Conservation (phyloP, 2,329 filamentous ascomycete species). For the Meredithiella fracta region DNA sequence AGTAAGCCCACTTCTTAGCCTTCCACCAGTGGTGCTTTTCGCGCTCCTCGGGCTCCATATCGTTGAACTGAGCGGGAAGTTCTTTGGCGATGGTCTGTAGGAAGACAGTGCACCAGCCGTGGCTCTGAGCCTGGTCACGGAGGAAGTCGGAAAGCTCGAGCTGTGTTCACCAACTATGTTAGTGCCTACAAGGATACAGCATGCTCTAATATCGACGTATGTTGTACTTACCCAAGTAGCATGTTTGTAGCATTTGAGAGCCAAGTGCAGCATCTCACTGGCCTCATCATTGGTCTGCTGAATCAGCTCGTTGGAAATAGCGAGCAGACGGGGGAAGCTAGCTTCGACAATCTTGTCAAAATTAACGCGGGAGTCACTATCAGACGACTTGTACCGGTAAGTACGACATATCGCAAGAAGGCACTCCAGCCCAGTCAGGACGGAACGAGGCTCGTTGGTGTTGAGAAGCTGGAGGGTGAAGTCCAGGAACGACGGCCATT, state of each 20-base stretch:
- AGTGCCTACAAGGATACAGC: not conserved
- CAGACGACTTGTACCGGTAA: constrained; percentile 77
- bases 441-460: constrained; percentile 68
- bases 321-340: constrained; percentile 74
- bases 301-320: constrained; percentile 75
- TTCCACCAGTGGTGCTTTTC: constrained; percentile 99
- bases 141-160: constrained; percentile 71
- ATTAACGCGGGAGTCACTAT: constrained; percentile 60
- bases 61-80: constrained; percentile 61
- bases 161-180: constrained; percentile 28
- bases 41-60: constrained; percentile 64
- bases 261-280: constrained; percentile 88
- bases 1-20: constrained; percentile 98
- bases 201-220: not conserved
- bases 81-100: constrained; percentile 75
- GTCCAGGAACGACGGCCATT: constrained; percentile 89
- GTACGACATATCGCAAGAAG: constrained; percentile 87
- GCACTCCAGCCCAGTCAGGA: constrained; percentile 88
- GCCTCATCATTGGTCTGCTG: constrained; percentile 87
- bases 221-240: constrained; percentile 69
- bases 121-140: constrained; percentile 65
- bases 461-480: constrained; percentile 80
- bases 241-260: constrained; percentile 95
- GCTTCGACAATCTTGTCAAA: constrained; percentile 89
- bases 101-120: constrained; percentile 94